Evolutionary conservation across 768 basidiomycete genomes (phyloP).

Genomic region (Pisolithus marmoratus): DNA sequence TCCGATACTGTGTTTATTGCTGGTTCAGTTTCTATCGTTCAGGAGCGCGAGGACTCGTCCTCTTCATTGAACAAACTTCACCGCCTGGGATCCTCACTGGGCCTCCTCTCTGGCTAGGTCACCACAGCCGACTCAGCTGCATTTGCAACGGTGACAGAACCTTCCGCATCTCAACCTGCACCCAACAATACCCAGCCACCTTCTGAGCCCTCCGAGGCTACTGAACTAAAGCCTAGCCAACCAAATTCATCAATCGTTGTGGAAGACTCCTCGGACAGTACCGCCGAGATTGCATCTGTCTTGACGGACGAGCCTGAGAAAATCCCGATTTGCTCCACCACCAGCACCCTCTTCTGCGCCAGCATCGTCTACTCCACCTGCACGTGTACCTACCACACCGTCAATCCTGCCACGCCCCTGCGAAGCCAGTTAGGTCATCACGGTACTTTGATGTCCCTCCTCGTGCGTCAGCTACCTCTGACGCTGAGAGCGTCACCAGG

Average conservation of each 20-base stretch:
- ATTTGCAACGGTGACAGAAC: slow-evolving; percentile 13
- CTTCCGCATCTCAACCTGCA: slow-evolving; percentile 10
- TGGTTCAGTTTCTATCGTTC: slow-evolving; percentile 23
- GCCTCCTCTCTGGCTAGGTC: slow-evolving; percentile 37
- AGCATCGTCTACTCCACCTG: slow-evolving; percentile 12
- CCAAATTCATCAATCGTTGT: slow-evolving; percentile 2
- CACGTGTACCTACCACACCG: slow-evolving; percentile 13
- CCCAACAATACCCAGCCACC: slow-evolving; percentile 8
- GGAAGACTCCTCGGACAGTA: slow-evolving; percentile 15
- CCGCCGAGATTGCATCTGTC: slow-evolving; percentile 37
- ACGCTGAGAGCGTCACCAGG: slow-evolving; percentile 17
- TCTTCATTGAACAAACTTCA: slow-evolving; percentile 30
- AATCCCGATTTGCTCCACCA: slow-evolving; percentile 4
- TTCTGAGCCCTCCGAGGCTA: neutral
- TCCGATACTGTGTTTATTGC: slow-evolving; percentile 21
- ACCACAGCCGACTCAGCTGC: slow-evolving; percentile 11
- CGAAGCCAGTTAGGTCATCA: neutral
- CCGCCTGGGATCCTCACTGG: slow-evolving; percentile 43
- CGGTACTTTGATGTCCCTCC: slow-evolving; percentile 24
- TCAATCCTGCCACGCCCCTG: slow-evolving; percentile 11
- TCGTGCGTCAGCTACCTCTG: slow-evolving; percentile 20
- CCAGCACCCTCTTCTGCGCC: slow-evolving; percentile 5
- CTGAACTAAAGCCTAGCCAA: slow-evolving; percentile 3
- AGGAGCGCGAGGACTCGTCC: slow-evolving; percentile 25
- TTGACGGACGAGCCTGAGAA: slow-evolving; percentile 49